Base-by-base conservation (phyloP, 352 stramenopile species). In the Pythium insidiosum region DNA sequence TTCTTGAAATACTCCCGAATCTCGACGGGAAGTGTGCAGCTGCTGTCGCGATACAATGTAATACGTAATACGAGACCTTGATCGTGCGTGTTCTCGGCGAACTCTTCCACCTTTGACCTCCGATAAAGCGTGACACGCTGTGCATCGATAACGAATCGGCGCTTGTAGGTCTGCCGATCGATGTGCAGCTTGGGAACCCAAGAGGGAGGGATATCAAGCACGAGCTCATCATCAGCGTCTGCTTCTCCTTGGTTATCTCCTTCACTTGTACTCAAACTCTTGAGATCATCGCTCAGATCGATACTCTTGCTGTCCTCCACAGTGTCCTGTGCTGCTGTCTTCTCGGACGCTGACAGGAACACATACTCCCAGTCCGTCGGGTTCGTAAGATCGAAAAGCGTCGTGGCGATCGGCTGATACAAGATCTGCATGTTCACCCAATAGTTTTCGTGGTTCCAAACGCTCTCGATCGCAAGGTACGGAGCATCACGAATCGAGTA, bases 401-500 rank as follows among this genome's bases (percentile, higher is more conserved):
- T 88, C n/a, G 79, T 71, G 13, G 61, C 43, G 25, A 89, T 65
- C 0, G 63, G 61, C 18, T 85, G 78, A 25, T 67, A 61, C 3
- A 56, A 45, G 12, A 56, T 44, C 49, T 95, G 87, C 80, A 97
- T 97, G 65, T 98, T 97, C 16, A 98, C 81, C 87, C 88, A 98
- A 52, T 92, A 97, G 59, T 98, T 98, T 44, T 94, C 80, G 48
- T 96, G 63, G 54, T 97, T 98, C 71, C 90, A 98, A 2, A 97
- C 69, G 16, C 58, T 79, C 55, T 97, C 89, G 6, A 98, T 76
- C 25, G 47, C 51, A 4, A 67, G 47, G 65, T 98, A 98, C 5
- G 95, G 94, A 3, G 60, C 64, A 15, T 88, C 69, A 16, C 61
- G 43, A 2, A 95, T 30, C 7, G 74, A 60, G 56, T 97, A 98